Conservation (phyloP, 257 asterid genomes). For the Echium plantagineum region DNA sequence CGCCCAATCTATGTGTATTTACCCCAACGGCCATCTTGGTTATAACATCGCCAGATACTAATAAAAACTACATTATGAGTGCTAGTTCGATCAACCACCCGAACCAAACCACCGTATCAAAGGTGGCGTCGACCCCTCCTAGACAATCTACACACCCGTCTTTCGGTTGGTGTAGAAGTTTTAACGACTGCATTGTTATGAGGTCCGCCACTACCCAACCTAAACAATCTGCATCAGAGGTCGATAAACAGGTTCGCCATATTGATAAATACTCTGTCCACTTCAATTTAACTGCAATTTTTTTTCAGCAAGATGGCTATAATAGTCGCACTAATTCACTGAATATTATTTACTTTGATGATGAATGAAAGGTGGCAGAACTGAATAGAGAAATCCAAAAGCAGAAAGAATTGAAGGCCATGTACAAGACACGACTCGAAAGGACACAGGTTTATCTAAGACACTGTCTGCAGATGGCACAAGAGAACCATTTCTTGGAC, state of each 20-base stretch:
- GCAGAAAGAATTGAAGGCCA: slow-evolving; percentile 23
- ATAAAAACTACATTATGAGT: slow-evolving; percentile 12
- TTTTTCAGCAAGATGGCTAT: no score
- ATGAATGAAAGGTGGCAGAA: slow-evolving; percentile 31
- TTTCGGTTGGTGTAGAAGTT: slow-evolving; percentile 33
- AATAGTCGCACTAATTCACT: no score
- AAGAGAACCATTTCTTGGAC: slow-evolving; percentile 58
- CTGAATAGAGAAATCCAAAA: slow-evolving; percentile 33
- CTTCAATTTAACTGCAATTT: no score
- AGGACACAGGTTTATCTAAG: slow-evolving; percentile 31
- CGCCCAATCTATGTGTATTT: slow-evolving; percentile 20
- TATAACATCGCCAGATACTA: no score
- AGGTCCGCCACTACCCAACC: slow-evolving; percentile 26
- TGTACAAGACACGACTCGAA: slow-evolving; percentile 30
- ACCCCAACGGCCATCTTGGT: not conserved
- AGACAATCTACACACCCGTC: slow-evolving; percentile 5
- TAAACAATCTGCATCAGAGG: not conserved
- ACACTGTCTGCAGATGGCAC: slow-evolving; percentile 50
- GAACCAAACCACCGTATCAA: slow-evolving; percentile 6
- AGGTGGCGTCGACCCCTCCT: slow-evolving; percentile 1
- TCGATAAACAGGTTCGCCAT: slow-evolving; percentile 11
- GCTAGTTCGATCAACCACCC: slow-evolving; percentile 14
- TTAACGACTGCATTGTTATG: slow-evolving; percentile 38
- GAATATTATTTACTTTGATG: not conserved
- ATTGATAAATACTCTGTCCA: no score